Conservation (phyloP, 257 asterid genomes). For the Sherardia arvensis region DNA sequence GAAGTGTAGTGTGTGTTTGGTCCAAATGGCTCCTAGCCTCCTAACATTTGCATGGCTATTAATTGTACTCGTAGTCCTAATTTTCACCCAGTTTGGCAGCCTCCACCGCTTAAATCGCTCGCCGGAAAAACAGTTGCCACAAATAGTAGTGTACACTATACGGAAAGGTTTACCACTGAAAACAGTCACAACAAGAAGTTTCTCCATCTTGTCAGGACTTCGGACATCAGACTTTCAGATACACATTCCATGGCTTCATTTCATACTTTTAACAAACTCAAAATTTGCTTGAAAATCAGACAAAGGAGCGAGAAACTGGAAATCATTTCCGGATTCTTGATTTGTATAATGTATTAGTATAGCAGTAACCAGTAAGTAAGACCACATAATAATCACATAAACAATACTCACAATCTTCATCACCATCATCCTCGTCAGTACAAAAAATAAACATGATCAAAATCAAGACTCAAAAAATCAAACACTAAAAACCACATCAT, state of each 20-base stretch:
- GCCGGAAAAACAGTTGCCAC: neutral
- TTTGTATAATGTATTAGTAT: conserved; percentile 2
- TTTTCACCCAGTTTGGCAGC: neutral
- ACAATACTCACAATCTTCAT: neutral
- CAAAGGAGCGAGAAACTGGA: neutral
- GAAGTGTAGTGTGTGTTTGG: no score
- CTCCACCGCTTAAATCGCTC: neutral
- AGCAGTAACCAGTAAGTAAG: neutral
- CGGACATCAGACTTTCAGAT: no score
- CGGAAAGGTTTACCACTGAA: no score
- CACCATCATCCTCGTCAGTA: neutral
- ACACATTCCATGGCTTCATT: no score
- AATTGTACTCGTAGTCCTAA: no score
- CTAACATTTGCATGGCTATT: no score
- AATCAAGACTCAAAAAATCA: neutral
- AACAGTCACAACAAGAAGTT: no score
- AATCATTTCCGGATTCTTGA: neutral
- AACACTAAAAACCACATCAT: neutral
- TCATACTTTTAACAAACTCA: no score
- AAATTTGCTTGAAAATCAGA: neutral
- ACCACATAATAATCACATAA: neutral
- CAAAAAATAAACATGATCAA: neutral
- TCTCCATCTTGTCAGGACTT: no score
- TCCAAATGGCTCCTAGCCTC: no score
- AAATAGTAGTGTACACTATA: no score